phyloP scores from a whole-genome alignment of 305 asterid species.

The Fraxinus greggii region DNA sequence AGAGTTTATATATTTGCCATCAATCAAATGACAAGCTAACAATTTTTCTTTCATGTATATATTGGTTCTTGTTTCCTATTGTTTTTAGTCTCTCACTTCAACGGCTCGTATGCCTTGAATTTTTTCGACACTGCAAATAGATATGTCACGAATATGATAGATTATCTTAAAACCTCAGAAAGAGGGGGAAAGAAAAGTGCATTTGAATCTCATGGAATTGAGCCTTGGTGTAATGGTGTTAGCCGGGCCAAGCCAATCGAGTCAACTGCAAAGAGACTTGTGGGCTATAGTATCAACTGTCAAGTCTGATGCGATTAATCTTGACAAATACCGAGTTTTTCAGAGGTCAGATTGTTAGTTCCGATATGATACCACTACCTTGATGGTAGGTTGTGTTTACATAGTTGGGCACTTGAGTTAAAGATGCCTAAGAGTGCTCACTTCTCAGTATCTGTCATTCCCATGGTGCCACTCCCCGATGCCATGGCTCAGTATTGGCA shows the following conservation, averaged over 20 bases:
- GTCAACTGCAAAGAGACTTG: not conserved
- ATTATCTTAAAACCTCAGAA: not conserved
- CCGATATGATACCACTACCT: not conserved
- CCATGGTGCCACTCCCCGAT: conserved; percentile 22
- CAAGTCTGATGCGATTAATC: not conserved
- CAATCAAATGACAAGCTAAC: not conserved
- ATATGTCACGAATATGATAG: not conserved
- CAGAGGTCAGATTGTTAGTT: not conserved
- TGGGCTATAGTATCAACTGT: not conserved
- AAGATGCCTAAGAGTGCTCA: conserved; percentile 45
- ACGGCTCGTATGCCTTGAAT: not conserved
- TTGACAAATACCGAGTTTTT: not conserved
- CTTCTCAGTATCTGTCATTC: conserved; percentile 54
- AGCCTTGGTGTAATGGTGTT: not conserved
- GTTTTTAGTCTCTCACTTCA: not conserved
- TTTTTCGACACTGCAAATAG: not conserved
- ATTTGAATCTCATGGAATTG: not conserved
- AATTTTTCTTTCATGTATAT: not conserved
- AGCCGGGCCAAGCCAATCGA: not conserved
- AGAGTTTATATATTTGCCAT: not conserved
- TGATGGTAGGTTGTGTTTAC: not conserved
- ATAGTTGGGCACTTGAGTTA: conserved; percentile 18
- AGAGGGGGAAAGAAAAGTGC: not conserved
- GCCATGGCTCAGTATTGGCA: not conserved
- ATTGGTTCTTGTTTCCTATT: not conserved